Evolutionary conservation across 352 stramenopile species (phyloP).

Genomic region (Elongisporangium prolatum): DNA sequence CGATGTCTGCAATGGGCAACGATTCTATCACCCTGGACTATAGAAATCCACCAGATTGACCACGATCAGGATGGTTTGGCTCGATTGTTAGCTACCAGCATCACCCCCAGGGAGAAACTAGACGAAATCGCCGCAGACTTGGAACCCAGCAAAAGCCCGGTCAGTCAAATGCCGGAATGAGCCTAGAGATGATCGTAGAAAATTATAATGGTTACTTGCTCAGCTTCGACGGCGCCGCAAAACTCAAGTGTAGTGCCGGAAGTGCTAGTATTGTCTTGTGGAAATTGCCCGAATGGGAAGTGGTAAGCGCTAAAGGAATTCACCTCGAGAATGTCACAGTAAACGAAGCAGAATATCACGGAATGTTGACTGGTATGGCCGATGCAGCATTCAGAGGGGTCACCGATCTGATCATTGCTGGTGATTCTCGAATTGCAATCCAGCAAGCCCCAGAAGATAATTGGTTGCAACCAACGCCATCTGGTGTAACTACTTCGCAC

Average conservation of each 20-base stretch:
- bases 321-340: conserved; percentile 1
- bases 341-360: conserved; percentile 4
- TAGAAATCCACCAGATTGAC: too few species aligned
- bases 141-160: too few species aligned
- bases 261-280: background rate
- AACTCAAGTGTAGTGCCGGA: too few species aligned
- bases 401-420: background rate
- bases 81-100: too few species aligned
- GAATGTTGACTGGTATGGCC: background rate
- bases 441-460: conserved; percentile 1
- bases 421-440: background rate
- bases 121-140: too few species aligned
- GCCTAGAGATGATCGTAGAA: background rate
- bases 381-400: background rate
- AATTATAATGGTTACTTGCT: too few species aligned
- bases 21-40: conserved; percentile 3
- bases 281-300: background rate
- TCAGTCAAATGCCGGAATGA: background rate
- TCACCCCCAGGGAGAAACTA: too few species aligned
- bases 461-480: background rate
- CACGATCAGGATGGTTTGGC: too few species aligned
- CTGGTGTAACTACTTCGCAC: background rate
- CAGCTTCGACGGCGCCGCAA: too few species aligned
- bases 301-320: background rate
- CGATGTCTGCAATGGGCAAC: conserved; percentile 8